Conservation (phyloP, 495 filamentous ascomycete species). For the Cudoniella acicularis region DNA sequence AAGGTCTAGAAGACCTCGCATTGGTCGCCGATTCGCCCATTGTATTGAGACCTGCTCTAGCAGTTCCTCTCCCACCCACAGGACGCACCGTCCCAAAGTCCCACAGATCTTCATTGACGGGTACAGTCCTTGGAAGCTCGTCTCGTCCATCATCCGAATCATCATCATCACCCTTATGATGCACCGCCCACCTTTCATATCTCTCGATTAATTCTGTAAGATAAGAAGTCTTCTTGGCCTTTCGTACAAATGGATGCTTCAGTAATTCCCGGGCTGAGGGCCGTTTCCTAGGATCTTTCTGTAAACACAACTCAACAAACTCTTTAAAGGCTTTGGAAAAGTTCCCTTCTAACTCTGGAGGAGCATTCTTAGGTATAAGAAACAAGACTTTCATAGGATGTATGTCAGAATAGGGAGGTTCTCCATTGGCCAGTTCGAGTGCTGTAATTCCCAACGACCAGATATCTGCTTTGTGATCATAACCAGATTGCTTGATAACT, state of each 20-base stretch:
- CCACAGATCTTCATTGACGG: conserved; percentile 81
- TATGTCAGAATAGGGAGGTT: conserved; percentile 93
- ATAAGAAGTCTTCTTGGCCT: conserved; percentile 85
- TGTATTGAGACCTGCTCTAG: conserved; percentile 49
- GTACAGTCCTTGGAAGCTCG: conserved; percentile 26
- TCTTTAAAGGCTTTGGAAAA: conserved; percentile 92
- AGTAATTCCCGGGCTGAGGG: conserved; percentile 85
- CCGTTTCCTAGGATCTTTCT: conserved; percentile 81
- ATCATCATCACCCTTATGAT: conserved; percentile 63
- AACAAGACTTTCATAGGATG: conserved; percentile 99
- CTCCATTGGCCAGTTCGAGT: conserved; percentile 86
- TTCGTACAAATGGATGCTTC: conserved; percentile 83
- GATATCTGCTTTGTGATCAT: conserved; percentile 98
- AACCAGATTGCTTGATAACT: conserved; percentile 96
- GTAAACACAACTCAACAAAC: conserved; percentile 83
- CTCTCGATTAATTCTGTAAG: conserved; percentile 92
- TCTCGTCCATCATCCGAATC: conserved; percentile 47
- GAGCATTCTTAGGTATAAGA: conserved; percentile 90
- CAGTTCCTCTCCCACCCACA: conserved; percentile 49
- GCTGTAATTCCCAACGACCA: conserved; percentile 98
- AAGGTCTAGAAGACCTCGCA: conserved; percentile 47
- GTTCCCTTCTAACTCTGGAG: conserved; percentile 76
- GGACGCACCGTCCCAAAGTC: conserved; percentile 91
- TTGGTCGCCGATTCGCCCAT: conserved; percentile 76
- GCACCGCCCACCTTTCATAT: conserved; percentile 77